A percentile compares a stretch with the other conserved stretches of the same genome.
Conservation (phyloP, 2,329 filamentous ascomycete species). For the Harringtonia aguacate region DNA sequence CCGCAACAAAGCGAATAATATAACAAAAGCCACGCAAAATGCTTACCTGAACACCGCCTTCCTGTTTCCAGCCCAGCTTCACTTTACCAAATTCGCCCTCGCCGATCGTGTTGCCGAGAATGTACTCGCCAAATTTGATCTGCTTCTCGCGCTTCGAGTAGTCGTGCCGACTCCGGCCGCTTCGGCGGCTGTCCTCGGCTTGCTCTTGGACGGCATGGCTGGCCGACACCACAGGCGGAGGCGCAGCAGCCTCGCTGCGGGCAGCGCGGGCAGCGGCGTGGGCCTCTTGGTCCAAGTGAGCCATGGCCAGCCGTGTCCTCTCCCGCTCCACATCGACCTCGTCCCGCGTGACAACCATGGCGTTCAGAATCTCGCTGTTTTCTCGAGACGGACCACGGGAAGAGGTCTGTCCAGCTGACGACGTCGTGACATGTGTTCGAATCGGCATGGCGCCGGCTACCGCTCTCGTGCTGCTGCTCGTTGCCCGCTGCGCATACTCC, state of each 20-base stretch:
- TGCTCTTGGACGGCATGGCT: slow-evolving; percentile 12
- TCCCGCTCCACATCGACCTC: slow-evolving; percentile 64
- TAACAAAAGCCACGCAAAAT: not conserved
- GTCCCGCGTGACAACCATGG: slow-evolving; percentile 66
- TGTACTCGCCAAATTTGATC: slow-evolving; percentile 90
- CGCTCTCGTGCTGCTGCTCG: slow-evolving; percentile 4
- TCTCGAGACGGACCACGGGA: slow-evolving; percentile 57
- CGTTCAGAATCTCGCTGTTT: slow-evolving; percentile 68
- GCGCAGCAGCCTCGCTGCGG: slow-evolving; percentile 33
- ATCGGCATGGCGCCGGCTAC: slow-evolving; percentile 30
- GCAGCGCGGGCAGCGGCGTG: slow-evolving; percentile 20
- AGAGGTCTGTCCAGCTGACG: slow-evolving; percentile 33
- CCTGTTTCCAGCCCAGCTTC: slow-evolving; percentile 95
- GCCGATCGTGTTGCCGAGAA: slow-evolving; percentile 88
- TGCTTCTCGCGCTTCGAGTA: slow-evolving; percentile 56
- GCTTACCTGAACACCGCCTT: slow-evolving; percentile 69
- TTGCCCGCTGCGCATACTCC: slow-evolving; percentile 24
- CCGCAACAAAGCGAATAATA: too few species aligned
- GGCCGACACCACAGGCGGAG: slow-evolving; percentile 32
- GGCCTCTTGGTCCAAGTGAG: slow-evolving; percentile 30
- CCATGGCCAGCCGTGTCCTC: slow-evolving; percentile 56
- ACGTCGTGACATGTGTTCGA: slow-evolving; percentile 26
- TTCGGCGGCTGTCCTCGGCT: slow-evolving; percentile 35
- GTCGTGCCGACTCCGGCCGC: slow-evolving; percentile 48
- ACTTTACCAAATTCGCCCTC: slow-evolving; percentile 99